Percentiles rank a stretch among this genome's conserved stretches.
Conservation (phyloP, 805 yeast species). For the Ogataea chonburiensis region DNA sequence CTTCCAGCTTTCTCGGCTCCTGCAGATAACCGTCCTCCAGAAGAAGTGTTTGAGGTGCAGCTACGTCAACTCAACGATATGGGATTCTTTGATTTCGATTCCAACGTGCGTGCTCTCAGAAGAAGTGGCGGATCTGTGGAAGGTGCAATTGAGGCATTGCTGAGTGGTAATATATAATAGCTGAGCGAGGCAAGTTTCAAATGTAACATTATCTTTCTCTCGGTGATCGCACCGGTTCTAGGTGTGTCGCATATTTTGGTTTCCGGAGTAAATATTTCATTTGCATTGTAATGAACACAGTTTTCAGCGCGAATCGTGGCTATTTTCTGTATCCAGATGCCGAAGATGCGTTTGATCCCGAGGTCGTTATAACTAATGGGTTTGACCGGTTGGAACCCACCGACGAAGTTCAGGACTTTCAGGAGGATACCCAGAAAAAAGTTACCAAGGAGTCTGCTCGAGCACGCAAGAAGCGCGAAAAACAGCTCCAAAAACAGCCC, state of each 20-base stretch:
- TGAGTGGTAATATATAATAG: constrained; percentile 53
- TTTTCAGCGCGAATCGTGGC: constrained; percentile 27
- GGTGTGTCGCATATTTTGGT: constrained; percentile 2
- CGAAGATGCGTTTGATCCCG: constrained; percentile 13
- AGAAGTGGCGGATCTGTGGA: constrained; percentile 97
- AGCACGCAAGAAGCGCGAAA: constrained; percentile 16
- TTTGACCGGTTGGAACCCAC: constrained; percentile 44
- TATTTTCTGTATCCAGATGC: constrained; percentile 17
- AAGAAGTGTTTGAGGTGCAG: constrained; percentile 71
- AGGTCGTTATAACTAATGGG: constrained; percentile 36
- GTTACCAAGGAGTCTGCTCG: constrained; percentile 13
- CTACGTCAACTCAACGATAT: constrained; percentile 75
- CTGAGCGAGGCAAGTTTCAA: background rate
- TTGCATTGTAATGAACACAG: constrained; percentile 12
- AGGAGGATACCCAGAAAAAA: constrained; percentile 5
- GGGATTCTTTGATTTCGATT: constrained; percentile 89
- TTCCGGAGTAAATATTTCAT: constrained; percentile 3
- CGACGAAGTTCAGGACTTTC: constrained; percentile 7
- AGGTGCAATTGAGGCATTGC: constrained; percentile 88
- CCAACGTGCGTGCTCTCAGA: constrained; percentile 87
- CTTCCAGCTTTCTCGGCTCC: constrained; percentile 59
- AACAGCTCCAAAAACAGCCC: constrained; percentile 5
- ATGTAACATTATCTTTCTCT: background rate
- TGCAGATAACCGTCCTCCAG: constrained; percentile 71
- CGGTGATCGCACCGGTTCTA: too few species aligned